Conservation (phyloP, 1,284 basidiomycete species). For the Anthracocystis walkeri region DNA sequence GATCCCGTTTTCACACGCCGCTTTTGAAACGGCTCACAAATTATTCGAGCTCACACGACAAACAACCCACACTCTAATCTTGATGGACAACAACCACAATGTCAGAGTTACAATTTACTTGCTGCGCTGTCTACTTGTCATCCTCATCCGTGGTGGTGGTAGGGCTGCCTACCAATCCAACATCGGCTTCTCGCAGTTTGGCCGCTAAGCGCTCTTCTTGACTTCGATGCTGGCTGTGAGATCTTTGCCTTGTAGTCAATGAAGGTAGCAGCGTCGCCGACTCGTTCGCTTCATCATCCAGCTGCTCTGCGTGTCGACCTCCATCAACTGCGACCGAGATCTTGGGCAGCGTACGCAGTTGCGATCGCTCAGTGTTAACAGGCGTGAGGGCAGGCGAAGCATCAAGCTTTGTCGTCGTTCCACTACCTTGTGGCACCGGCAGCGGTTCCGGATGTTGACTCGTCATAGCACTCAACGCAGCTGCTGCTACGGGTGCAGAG, state of each 20-base stretch:
- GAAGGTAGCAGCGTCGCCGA: slow-evolving; percentile 1
- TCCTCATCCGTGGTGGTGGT: slow-evolving; percentile 39
- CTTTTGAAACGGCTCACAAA: neutral
- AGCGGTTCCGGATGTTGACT: slow-evolving; percentile 1
- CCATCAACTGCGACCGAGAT: slow-evolving; percentile 31
- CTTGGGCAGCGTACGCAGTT: slow-evolving; percentile 26
- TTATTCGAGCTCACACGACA: neutral
- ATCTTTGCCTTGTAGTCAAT: slow-evolving; percentile 11
- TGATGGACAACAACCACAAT: neutral
- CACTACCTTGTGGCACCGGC: neutral
- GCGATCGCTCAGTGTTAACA: neutral
- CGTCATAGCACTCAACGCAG: slow-evolving; percentile 16
- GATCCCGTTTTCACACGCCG: slow-evolving; percentile 39
- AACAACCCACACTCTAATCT: neutral
- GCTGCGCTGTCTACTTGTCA: neutral
- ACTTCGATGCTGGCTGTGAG: slow-evolving; percentile 24
- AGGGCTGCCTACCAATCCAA: slow-evolving; percentile 53
- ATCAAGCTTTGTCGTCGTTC: slow-evolving; percentile 2
- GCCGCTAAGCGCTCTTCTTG: slow-evolving; percentile 48
- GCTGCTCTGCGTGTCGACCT: neutral
- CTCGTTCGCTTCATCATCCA: neutral
- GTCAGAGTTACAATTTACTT: too few relatives aligned
- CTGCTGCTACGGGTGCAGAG: slow-evolving; percentile 41
- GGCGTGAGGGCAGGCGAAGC: slow-evolving; percentile 18
- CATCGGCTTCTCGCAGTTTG: slow-evolving; percentile 54